A percentile compares a stretch with the other conserved stretches of the same genome.
Evolutionary conservation across 768 basidiomycete genomes (phyloP).

Genomic region (Mycena rebaudengoi): DNA sequence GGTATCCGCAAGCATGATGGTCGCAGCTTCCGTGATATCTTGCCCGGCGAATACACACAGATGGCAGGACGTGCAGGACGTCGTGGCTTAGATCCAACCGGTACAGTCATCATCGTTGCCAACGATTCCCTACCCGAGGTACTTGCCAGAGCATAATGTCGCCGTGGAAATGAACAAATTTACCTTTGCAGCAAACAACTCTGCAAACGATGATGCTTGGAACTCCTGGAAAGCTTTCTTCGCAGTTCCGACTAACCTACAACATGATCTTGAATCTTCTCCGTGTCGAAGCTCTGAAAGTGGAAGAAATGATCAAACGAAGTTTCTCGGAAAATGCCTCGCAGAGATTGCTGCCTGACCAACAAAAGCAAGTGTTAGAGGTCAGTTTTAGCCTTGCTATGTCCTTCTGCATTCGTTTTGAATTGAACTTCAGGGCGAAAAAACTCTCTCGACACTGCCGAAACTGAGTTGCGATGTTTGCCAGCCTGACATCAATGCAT

Average conservation of each 20-base stretch:
- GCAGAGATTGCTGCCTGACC: slow-evolving; percentile 90
- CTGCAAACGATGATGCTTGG: slow-evolving; percentile 94
- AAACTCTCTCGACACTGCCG: slow-evolving; percentile 63
- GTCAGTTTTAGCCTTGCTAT: slow-evolving; percentile 49
- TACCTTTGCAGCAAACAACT: slow-evolving; percentile 65
- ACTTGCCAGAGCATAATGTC: slow-evolving; percentile 23
- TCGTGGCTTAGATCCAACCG: slow-evolving; percentile 93
- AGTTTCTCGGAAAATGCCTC: slow-evolving; percentile 99
- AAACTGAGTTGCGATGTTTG: slow-evolving; percentile 77
- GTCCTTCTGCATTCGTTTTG: slow-evolving; percentile 12
- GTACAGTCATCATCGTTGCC: slow-evolving; percentile 91
- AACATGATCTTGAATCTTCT: slow-evolving; percentile 99
- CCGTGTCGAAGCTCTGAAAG: slow-evolving; percentile 92
- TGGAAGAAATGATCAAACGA: slow-evolving; percentile 99
- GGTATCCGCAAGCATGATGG: slow-evolving; percentile 96
- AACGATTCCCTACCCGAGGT: slow-evolving; percentile 91
- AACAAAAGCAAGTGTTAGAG: slow-evolving; percentile 87
- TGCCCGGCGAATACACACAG: slow-evolving; percentile 96
- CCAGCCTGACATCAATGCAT: slow-evolving; percentile 72
- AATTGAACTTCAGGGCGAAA: slow-evolving; percentile 68
- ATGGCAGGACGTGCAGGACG: slow-evolving; percentile 99
- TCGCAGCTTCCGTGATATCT: slow-evolving; percentile 86
- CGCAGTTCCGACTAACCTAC: slow-evolving; percentile 97
- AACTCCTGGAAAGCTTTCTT: slow-evolving; percentile 89
- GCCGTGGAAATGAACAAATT: no score